Evolutionary conservation across 345 rosid species (phyloP).

Genomic region (Passiflora organensis): DNA sequence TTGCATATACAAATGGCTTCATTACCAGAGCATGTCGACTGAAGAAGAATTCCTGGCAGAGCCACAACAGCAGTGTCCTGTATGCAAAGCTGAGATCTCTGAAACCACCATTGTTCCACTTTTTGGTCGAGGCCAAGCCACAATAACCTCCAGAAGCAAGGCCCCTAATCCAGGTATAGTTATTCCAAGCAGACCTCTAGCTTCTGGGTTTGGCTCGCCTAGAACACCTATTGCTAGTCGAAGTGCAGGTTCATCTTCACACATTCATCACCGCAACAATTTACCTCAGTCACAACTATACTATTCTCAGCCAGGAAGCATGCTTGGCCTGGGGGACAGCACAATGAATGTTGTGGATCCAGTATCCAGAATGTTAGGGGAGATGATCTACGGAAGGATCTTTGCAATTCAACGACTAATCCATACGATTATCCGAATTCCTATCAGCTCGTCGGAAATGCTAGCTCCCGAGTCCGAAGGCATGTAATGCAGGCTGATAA

Average conservation of each 20-base stretch:
- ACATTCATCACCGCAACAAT: slow-evolving; percentile 1
- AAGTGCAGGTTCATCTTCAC: background rate
- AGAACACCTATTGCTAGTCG: slow-evolving; percentile 5
- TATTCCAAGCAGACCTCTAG: slow-evolving; percentile 27
- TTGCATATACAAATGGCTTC: no score
- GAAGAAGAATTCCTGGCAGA: slow-evolving; percentile 30
- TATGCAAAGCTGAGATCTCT: slow-evolving; percentile 79
- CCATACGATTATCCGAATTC: slow-evolving; percentile 46
- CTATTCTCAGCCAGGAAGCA: slow-evolving; percentile 30
- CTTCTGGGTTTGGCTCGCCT: slow-evolving; percentile 16
- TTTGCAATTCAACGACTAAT: slow-evolving; percentile 47
- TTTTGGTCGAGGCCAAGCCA: slow-evolving; percentile 58
- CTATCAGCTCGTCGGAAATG: slow-evolving; percentile 38
- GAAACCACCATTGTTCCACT: slow-evolving; percentile 67
- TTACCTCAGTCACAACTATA: slow-evolving; percentile 23
- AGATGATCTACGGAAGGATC: slow-evolving; percentile 53
- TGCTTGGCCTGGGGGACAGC: slow-evolving; percentile 31
- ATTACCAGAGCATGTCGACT: slow-evolving; percentile 19
- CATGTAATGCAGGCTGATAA: slow-evolving; percentile 60
- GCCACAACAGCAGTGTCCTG: slow-evolving; percentile 69
- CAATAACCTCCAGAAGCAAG: slow-evolving; percentile 14
- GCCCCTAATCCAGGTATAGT: slow-evolving; percentile 14
- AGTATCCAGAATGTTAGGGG: slow-evolving; percentile 56
- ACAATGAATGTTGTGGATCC: slow-evolving; percentile 39
- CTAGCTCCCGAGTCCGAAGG: slow-evolving; percentile 66